Base-by-base conservation (phyloP, 192 early-diverging fungal species). In the Backusella psychrophila region DNA sequence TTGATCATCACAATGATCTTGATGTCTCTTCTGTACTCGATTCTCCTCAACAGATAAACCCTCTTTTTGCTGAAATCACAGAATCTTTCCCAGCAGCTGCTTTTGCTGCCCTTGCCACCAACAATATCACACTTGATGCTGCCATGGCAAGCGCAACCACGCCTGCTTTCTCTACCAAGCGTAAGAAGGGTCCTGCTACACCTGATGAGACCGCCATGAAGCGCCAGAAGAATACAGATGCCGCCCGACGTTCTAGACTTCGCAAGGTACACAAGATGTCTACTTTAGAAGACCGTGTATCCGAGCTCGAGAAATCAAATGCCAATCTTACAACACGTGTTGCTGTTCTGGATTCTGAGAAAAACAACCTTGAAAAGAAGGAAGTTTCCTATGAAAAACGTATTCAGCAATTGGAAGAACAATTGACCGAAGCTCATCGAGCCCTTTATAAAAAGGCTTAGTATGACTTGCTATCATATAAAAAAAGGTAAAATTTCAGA, bases 181-280 rank as follows among this genome's bases (percentile, higher is more conserved):
- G 21, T 14, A 71, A 71, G 70, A 81, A 81, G 70, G 52, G 80
- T 5, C 19, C 76, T n/a, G 66, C 39, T 49, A 76, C 85, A n/a
- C 35, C 70, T 75, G 83, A 87, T 74, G 89, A 90, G 9, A 73
- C 80, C 6, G 77, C 85, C 9, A 52, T 89, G 49, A 91, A 91
- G 73, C 84, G 90, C 21, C 85, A 85, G 67, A 89, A 88, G 88
- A 96, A 99, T 85, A 99, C 97, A 3, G 96, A 97, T 79, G 95
- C 96, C 9, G 97, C 97, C 0, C 94, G 97, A 53, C 90, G 97
- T 66, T 96, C 94, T 31, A 91, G 97, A 33, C 85, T 92, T 76
- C 91, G 93, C 82, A 98, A 98, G 85, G 85, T 94, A 26, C 86
- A 90, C 73, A 89, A 89, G 78, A 91, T 98, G 86, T 92, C 93